phyloP scores from a whole-genome alignment of 2,329 filamentous ascomycete genomes.

The Phyllosticta paracitricarpa region DNA sequence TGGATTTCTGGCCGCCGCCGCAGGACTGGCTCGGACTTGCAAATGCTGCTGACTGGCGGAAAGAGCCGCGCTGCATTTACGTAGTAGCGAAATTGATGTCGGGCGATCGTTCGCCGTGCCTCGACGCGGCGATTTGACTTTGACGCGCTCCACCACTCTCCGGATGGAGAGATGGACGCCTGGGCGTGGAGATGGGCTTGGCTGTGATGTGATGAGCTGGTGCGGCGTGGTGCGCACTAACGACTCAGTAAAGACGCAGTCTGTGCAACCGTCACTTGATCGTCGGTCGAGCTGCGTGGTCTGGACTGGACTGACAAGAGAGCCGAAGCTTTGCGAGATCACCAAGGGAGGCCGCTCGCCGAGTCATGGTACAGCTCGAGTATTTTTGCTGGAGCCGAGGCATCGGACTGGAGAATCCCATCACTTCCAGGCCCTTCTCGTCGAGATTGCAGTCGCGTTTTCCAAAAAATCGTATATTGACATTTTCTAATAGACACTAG shows the following conservation, averaged over 20 bases:
- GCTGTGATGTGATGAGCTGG: not conserved
- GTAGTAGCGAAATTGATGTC: not conserved
- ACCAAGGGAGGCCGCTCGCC: too few relatives aligned
- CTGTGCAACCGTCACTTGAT: not conserved
- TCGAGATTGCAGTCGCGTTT: too few relatives aligned
- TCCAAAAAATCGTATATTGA: not conserved
- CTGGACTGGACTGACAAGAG: not conserved
- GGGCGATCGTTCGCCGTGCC: not conserved
- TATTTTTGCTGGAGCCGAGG: too few relatives aligned
- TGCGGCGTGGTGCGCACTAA: not conserved
- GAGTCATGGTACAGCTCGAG: not conserved
- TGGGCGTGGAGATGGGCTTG: not conserved
- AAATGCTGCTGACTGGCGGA: not conserved
- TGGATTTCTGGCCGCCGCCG: not conserved
- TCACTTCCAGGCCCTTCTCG: too few relatives aligned
- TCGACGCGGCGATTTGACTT: not conserved
- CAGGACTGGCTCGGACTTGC: not conserved
- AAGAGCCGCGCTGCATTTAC: not conserved
- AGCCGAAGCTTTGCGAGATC: not conserved
- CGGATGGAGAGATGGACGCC: not conserved
- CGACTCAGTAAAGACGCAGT: not conserved
- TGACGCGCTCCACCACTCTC: not conserved
- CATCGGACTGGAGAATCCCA: too few relatives aligned
- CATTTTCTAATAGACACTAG: not conserved
- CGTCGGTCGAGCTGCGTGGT: not conserved